Evolutionary conservation across 2,329 filamentous ascomycete genomes (phyloP), one percentile per base, ranked within the genome.

Genomic region (Rosellinia necatrix): DNA sequence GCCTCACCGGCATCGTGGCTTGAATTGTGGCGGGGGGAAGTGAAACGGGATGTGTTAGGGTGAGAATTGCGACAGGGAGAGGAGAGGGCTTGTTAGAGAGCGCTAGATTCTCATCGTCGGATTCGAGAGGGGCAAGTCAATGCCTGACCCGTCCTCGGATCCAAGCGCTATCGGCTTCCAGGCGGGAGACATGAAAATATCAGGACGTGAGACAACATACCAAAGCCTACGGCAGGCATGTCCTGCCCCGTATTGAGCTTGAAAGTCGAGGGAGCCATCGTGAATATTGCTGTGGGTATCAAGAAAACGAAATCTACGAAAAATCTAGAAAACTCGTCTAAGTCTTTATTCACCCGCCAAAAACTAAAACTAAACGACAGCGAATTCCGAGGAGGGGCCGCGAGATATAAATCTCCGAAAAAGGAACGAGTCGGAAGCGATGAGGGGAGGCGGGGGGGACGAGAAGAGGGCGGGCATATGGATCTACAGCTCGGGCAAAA

Each of bases 181-280:
- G n/a, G n/a, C n/a, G n/a, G 13, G 7, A 8, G 10, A 35, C 7
- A 10, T 15, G n/a, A 19, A 29, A 42, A 40, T 12, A 10, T 12
- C 12, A 43, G 6, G 13, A 13, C 4, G 42, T 13, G 4, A 21
- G 44, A 35, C 1, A 17, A 65, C 76, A 42, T 75, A 86, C 83
- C 85, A 25, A 88, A 77, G 49, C 84, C 85, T 17, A 89, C 70
- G 34, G 85, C 82, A 44, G 86, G 85, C 59, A 89, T 88, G 60
- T 82, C 75, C 53, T 77, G 74, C 56, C 85, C 85, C 32, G 78
- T 86, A 76, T 88, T 89, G 63, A 89, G 81, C 68, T 81, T 85
- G 74, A 84, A 87, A 19, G 75, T 77, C 61, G 80, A 76, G 62
- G 78, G 76, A 56, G 81, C 74, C 82, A 86, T 86, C 59, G 51